Conservation (phyloP, 2,329 filamentous ascomycete genomes). For the Diaporthe sp. region DNA sequence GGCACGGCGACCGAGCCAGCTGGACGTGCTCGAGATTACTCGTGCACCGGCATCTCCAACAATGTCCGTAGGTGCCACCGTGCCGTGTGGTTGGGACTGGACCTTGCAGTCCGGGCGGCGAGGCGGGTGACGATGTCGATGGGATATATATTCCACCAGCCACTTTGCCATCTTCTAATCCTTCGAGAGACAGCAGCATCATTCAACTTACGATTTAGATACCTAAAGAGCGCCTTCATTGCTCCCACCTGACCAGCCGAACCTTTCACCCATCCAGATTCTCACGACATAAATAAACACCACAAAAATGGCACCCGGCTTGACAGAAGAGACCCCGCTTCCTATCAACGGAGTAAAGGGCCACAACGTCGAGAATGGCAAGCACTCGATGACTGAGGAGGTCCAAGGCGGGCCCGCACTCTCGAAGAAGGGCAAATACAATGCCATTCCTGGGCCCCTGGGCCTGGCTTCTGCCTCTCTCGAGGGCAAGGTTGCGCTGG, state of each 20-base stretch:
- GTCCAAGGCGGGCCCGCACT: conserved; percentile 36
- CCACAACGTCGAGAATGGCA: conserved; percentile 18
- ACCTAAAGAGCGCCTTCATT: background rate
- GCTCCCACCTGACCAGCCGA: background rate
- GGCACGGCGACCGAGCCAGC: conserved; percentile 24
- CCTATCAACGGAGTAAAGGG: background rate
- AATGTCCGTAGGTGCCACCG: conserved; percentile 29
- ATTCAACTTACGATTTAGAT: background rate
- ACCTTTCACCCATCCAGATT: background rate
- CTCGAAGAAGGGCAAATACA: conserved; percentile 45
- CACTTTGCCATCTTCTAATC: background rate
- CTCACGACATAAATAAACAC: background rate
- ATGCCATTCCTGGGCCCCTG: conserved; percentile 50
- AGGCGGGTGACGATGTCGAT: background rate
- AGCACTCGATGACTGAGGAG: conserved; percentile 25
- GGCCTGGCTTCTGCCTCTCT: conserved; percentile 51
- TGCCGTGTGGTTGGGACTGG: background rate
- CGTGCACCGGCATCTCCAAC: conserved; percentile 32
- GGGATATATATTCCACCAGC: conserved; percentile 20
- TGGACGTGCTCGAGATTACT: background rate
- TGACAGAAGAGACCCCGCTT: conserved; percentile 28
- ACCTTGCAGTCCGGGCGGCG: background rate
- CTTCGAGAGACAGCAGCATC: background rate
- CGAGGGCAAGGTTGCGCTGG: conserved; percentile 50
- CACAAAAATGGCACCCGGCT: conserved; percentile 29